Conservation (phyloP, 306 rosid species). For the Trifolium fragiferum region DNA sequence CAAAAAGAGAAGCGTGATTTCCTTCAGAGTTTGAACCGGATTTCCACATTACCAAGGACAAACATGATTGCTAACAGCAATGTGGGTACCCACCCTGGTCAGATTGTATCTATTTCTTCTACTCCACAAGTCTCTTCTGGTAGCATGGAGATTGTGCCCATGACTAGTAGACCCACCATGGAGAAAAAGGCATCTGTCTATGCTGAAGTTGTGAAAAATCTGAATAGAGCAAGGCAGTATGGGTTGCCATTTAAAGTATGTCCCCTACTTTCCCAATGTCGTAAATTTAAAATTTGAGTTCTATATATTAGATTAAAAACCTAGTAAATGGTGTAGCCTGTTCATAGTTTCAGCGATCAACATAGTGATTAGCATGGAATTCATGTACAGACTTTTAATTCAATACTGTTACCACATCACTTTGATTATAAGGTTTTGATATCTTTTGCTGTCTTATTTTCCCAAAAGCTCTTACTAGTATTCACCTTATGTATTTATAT, state of each 20-base stretch:
- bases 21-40: constrained; percentile 89
- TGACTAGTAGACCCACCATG: constrained; percentile 65
- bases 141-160: constrained; percentile 63
- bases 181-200: constrained; percentile 85
- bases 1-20: constrained; percentile 95
- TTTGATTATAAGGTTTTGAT: constrained; percentile 17
- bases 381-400: constrained; percentile 21
- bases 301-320: constrained; percentile 19
- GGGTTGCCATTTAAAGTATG: constrained; percentile 84
- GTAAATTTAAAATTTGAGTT: constrained; percentile 29
- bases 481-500: constrained; percentile 28
- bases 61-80: constrained; percentile 57
- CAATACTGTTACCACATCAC: constrained; percentile 21
- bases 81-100: constrained; percentile 64
- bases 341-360: constrained; percentile 29
- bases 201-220: constrained; percentile 80
- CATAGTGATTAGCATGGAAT: constrained; percentile 22
- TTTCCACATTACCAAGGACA: constrained; percentile 88
- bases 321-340: constrained; percentile 27
- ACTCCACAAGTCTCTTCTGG: constrained; percentile 67
- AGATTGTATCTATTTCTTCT: constrained; percentile 57
- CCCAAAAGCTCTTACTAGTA: not conserved
- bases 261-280: constrained; percentile 15
- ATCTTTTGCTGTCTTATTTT: constrained; percentile 28
- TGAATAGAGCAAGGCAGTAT: constrained; percentile 85